Percentiles rank a stretch among this genome's conserved stretches.
Evolutionary conservation across 805 yeast species (phyloP).

Genomic region (Candida incommunis): DNA sequence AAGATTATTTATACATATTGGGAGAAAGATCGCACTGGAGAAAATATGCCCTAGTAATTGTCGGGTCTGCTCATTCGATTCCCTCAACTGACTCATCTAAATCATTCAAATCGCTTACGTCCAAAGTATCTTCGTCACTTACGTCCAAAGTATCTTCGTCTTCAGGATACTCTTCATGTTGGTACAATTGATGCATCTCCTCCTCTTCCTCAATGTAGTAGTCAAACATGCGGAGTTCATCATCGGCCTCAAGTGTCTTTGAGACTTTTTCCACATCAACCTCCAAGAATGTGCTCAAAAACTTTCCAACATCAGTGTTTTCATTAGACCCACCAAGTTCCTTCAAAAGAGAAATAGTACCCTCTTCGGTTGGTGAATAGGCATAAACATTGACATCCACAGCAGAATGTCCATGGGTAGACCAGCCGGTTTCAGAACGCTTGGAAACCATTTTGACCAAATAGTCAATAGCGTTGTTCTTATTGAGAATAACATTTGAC

Average conservation of each 20-base stretch:
- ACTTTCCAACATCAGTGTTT: conserved; percentile 71
- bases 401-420: conserved; percentile 92
- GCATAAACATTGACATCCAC: conserved; percentile 92
- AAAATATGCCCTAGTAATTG: no score
- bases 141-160: neutral
- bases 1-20: no score
- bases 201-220: neutral
- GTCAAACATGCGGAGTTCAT: neutral
- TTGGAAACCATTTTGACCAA: conserved; percentile 58
- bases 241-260: conserved; percentile 10
- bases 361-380: conserved; percentile 35
- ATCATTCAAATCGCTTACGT: neutral
- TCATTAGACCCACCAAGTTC: conserved; percentile 69
- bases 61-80: no score
- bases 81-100: no score
- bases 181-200: neutral
- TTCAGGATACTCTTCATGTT: neutral
- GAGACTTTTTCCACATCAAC: conserved; percentile 19
- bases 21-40: no score
- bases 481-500: conserved; percentile 24
- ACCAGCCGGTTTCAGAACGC: conserved; percentile 92
- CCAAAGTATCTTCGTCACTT: no score
- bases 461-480: conserved; percentile 27
- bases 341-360: conserved; percentile 5
- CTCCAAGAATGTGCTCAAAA: conserved; percentile 41